Base-by-base conservation (phyloP, 2,329 filamentous ascomycete species). In the Epichloe scottii region DNA sequence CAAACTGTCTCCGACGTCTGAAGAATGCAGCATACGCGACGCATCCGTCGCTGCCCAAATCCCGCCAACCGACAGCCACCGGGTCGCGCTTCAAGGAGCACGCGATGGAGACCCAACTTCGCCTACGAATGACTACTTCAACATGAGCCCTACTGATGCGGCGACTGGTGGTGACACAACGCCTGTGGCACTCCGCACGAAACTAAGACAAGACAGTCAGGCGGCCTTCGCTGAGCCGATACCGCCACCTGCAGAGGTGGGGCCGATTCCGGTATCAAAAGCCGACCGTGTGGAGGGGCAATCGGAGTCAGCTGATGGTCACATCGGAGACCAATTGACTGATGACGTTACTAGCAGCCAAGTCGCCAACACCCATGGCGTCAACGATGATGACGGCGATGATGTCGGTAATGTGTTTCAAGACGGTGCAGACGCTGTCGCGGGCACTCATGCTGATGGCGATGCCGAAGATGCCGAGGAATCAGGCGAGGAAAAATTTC, bases 401-500 rank as follows among this genome's bases (percentile, higher is more conserved):
- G 30, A 33, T 26, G 30, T 75, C 54, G 60, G 40, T 12, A 42
- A 43, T 21, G 37, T 33, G 46, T 38, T 43, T 44, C 7, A 19
- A 44, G 46, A 23, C 15, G 46, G 49, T 35, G 41, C 38, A 23
- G 21, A 17, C 23, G 46, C 21, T 38, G 46, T 23, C 39, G 26
- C 10, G 11, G 48, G 49, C 11, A 43, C 43, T 11, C 52, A 52
- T 7, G 50, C 17, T 5, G 53, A 54, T 37, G 53, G 50, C n/a
- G 59, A 63, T 40, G 55, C 54, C 17, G 74, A 78, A 44, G 58
- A 59, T 19, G 58, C 57, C 17, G 77, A 81, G 40, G 77, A 80
- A 52, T 89, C 85, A 14, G 84, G 87, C 52, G 82, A 87, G 63
- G 87, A 93, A 87, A 91, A 66, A 89, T 93, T 55, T 89, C 85